phyloP scores from a whole-genome alignment of 768 basidiomycete species.

The Sporobolomyces pararoseus region DNA sequence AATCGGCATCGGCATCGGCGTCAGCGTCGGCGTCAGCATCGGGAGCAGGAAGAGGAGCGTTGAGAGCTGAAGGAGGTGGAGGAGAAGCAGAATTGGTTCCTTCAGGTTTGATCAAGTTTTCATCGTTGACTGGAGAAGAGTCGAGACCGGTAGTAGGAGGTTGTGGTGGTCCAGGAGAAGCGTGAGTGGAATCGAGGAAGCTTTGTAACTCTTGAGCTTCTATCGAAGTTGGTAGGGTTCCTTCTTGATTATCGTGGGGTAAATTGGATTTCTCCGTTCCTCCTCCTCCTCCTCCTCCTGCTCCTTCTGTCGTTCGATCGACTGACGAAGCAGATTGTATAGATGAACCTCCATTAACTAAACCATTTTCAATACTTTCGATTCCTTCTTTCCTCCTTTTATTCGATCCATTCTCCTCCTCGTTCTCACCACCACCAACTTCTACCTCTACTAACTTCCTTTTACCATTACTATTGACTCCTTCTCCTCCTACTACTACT shows the following conservation, averaged over 20 bases:
- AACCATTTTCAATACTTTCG: too few species aligned
- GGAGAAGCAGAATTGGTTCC: too few species aligned
- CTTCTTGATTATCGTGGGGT: constrained; percentile 25
- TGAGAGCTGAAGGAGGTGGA: background rate
- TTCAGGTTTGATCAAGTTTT: too few species aligned
- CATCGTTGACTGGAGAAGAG: background rate
- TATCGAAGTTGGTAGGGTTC: constrained; percentile 8
- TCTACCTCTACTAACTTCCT: background rate
- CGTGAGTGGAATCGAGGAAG: constrained; percentile 1
- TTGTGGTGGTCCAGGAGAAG: too few species aligned
- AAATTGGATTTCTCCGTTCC: constrained; percentile 17
- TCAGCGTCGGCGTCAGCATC: too few species aligned
- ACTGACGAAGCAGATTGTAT: too few species aligned
- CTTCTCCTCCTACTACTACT: background rate
- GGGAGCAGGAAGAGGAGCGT: constrained; percentile 4
- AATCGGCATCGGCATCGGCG: too few species aligned
- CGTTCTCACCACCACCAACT: constrained; percentile 11
- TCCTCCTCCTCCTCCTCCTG: background rate
- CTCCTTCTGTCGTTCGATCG: too few species aligned
- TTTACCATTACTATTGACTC: background rate
- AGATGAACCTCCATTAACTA: too few species aligned
- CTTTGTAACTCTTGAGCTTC: constrained; percentile 14
- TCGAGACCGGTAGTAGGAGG: too few species aligned
- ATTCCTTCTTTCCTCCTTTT: background rate
- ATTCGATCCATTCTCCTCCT: background rate